Evolutionary conservation across 305 asterid species (phyloP), one percentile per base, ranked within the genome.

Genomic region (Fraxinus dipetala): DNA sequence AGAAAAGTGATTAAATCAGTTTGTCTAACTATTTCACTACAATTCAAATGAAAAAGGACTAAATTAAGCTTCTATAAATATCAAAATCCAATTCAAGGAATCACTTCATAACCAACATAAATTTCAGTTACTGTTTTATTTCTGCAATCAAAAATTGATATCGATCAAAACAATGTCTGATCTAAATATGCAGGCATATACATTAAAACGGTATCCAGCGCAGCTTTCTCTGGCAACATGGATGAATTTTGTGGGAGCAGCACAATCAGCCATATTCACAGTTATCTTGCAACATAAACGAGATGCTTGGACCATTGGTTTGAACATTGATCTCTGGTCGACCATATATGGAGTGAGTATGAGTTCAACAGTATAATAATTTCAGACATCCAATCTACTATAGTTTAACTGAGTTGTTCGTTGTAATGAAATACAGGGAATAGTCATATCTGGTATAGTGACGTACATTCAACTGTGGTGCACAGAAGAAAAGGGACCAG

Each of bases 241-340:
- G 97, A 92, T 92, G 92, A 93, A 80, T 74, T 76, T 91, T 75
- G 89, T 91, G 26, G 98, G 97, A 76, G 97, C 93, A 67, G 92
- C 95, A 77, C 98, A 93, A 87, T 92, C 98, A 20, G 98, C 92
- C 32, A 81, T 87, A n/a, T 93, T 83, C 83, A 87, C 97, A 43
- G 89, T 84, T 70, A 89, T 91, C 20, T 85, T 90, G n/a, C 83
- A 87, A 32, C 95, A 90, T 56, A 83, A 86, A 40, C 40, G 5
- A 84, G 86, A 87, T 67, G 93, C 94, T 75, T 92, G 98, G 98
- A 91, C 88, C 6, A 87, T 93, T 34, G 95, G 93, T 32, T 87
- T 92, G 69, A 78, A 92, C 82, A 87, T 93, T 80, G 98, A 92
- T 87, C 87, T 93, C 75, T 92, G 91, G 94, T 91, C 94, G 31